Percentiles rank a stretch among this genome's conserved stretches.
phyloP scores from a whole-genome alignment of 441 rosid species.

The Erodium trifolium region DNA sequence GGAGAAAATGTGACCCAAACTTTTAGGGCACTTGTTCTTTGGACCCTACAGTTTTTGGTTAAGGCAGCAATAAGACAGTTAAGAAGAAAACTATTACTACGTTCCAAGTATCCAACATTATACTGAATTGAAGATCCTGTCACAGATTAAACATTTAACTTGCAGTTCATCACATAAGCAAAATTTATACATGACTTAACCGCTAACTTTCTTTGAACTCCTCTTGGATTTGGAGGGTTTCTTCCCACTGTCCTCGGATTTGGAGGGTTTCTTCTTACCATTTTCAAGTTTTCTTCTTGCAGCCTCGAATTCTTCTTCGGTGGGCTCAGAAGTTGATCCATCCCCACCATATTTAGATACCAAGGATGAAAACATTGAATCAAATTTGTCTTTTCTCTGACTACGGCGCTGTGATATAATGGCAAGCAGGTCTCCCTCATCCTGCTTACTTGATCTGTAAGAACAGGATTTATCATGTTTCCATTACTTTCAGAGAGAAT shows the following conservation, averaged over 20 bases:
- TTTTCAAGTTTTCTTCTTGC: conserved; percentile 56
- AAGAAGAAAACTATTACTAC: too few relatives aligned
- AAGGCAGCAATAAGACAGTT: neutral
- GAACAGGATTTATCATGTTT: neutral
- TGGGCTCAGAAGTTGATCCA: conserved; percentile 44
- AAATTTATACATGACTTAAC: neutral
- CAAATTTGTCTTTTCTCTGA: conserved; percentile 57
- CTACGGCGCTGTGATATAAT: conserved; percentile 50
- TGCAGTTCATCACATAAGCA: neutral
- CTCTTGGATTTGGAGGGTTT: conserved; percentile 17
- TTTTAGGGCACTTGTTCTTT: neutral
- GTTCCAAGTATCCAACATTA: too few relatives aligned
- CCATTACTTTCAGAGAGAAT: neutral
- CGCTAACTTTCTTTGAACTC: neutral
- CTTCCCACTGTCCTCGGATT: conserved; percentile 16
- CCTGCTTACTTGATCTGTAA: conserved; percentile 41
- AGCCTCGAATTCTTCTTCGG: conserved; percentile 91
- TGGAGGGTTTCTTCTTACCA: conserved; percentile 31
- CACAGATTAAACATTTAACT: neutral
- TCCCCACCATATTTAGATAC: conserved; percentile 61
- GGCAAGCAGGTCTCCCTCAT: conserved; percentile 50
- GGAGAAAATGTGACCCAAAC: neutral
- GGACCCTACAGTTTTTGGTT: conserved; percentile 1
- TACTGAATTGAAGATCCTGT: too few relatives aligned
- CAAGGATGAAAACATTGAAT: conserved; percentile 77